These are phyloP conservation scores for Euphorbia celastroides DNA, from an alignment of 441 rosid genomes.

Conservation along the genomic window DNA sequence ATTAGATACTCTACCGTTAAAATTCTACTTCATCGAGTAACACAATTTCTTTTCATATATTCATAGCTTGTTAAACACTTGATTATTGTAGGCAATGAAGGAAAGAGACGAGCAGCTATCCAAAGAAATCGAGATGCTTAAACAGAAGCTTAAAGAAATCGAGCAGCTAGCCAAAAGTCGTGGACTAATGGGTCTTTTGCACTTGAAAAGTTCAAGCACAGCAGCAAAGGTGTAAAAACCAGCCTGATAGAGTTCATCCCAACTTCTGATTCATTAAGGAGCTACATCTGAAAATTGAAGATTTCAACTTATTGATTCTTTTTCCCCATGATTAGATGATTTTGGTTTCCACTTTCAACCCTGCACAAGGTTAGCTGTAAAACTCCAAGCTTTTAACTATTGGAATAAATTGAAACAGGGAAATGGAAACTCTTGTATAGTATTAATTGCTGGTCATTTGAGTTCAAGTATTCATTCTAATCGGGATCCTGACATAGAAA, in stretches of 20 bases:
- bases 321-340: constrained; percentile 6
- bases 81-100: constrained; percentile 47
- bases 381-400: not conserved
- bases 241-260: constrained; percentile 3
- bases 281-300: constrained; percentile 7
- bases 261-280: constrained; percentile 4
- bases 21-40: not conserved
- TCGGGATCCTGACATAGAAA: too few species aligned
- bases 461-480: not conserved
- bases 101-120: constrained; percentile 52
- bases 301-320: constrained; percentile 20
- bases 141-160: constrained; percentile 53
- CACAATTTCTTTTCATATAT: not conserved
- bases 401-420: constrained; percentile 13
- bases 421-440: not conserved
- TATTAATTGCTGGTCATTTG: not conserved
- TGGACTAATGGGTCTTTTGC: constrained; percentile 59
- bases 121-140: constrained; percentile 49
- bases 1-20: not conserved
- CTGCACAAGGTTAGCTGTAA: not conserved
- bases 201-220: constrained; percentile 33
- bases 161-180: constrained; percentile 62
- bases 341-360: constrained; percentile 11
- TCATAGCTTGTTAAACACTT: not conserved
- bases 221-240: constrained; percentile 22